Evolutionary conservation across 306 rosid species (phyloP).

Genomic region (Mucuna pruriens): DNA sequence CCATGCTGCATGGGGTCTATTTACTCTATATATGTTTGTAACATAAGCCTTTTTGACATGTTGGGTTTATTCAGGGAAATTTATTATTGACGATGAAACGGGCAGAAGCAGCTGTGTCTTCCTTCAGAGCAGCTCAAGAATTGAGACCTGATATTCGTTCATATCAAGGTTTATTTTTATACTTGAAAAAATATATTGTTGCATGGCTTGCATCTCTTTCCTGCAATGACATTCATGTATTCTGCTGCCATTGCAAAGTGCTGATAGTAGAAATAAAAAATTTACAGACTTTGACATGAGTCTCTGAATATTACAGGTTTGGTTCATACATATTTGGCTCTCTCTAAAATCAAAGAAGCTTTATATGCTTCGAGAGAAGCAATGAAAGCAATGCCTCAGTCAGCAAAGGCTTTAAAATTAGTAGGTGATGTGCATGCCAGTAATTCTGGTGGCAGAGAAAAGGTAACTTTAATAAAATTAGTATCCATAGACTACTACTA

Average conservation of each 20-base stretch:
- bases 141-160: slow-evolving; percentile 98
- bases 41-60: neutral
- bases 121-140: slow-evolving; percentile 97
- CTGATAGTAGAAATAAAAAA: slow-evolving; percentile 25
- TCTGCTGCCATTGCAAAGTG: slow-evolving; percentile 23
- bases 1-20: slow-evolving; percentile 7
- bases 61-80: slow-evolving; percentile 68
- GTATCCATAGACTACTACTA: slow-evolving; percentile 15
- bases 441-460: slow-evolving; percentile 93
- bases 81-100: slow-evolving; percentile 77
- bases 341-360: slow-evolving; percentile 92
- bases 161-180: slow-evolving; percentile 81
- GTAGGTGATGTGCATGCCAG: slow-evolving; percentile 98
- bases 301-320: slow-evolving; percentile 65
- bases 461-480: slow-evolving; percentile 58
- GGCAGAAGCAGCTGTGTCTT: slow-evolving; percentile 83
- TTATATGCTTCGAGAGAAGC: slow-evolving; percentile 98
- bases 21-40: slow-evolving; percentile 2
- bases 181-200: slow-evolving; percentile 9
- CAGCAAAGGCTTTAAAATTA: slow-evolving; percentile 95
- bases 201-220: slow-evolving; percentile 38
- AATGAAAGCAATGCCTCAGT: slow-evolving; percentile 99
- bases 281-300: slow-evolving; percentile 35
- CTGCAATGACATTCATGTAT: slow-evolving; percentile 22
- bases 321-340: slow-evolving; percentile 90